phyloP scores from a whole-genome alignment of 192 early-diverging fungal species.

The Geosiphon pyriformis region DNA sequence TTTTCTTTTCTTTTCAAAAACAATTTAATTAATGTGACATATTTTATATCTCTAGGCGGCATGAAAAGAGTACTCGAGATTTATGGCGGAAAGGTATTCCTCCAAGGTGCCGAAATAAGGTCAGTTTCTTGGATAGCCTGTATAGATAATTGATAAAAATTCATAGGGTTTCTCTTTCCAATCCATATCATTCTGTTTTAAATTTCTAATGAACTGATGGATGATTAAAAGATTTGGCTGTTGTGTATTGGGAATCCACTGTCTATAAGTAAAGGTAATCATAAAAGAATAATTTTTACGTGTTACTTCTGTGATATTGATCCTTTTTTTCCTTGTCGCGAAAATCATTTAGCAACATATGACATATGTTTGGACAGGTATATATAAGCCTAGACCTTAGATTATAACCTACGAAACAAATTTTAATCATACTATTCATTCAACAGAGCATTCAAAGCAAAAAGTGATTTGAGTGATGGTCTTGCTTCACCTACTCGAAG shows the following conservation, averaged over 20 bases:
- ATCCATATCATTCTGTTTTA: too few species aligned
- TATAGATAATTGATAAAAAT: background rate
- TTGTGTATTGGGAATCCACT: slow-evolving; percentile 34
- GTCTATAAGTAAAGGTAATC: slow-evolving; percentile 28
- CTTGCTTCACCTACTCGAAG: background rate
- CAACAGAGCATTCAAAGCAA: slow-evolving; percentile 7
- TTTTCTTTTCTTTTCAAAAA: background rate
- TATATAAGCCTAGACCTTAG: background rate
- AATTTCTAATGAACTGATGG: too few species aligned
- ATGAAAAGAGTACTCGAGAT: slow-evolving; percentile 32
- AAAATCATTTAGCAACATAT: slow-evolving; percentile 1
- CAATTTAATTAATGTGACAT: background rate
- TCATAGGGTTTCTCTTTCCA: too few species aligned
- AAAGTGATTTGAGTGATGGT: slow-evolving; percentile 7
- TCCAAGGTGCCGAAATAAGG: slow-evolving; percentile 34
- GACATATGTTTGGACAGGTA: slow-evolving; percentile 10
- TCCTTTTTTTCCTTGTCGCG: too few species aligned
- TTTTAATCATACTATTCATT: background rate
- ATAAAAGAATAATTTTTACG: too few species aligned
- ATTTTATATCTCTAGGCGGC: slow-evolving; percentile 14
- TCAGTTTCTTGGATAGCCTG: background rate
- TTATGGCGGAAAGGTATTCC: slow-evolving; percentile 39
- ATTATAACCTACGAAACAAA: too few species aligned
- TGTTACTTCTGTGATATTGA: too few species aligned
- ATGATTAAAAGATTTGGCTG: slow-evolving; percentile 32